Evolutionary conservation across 768 basidiomycete genomes (phyloP).

Genomic region (Lentinula lateritia): DNA sequence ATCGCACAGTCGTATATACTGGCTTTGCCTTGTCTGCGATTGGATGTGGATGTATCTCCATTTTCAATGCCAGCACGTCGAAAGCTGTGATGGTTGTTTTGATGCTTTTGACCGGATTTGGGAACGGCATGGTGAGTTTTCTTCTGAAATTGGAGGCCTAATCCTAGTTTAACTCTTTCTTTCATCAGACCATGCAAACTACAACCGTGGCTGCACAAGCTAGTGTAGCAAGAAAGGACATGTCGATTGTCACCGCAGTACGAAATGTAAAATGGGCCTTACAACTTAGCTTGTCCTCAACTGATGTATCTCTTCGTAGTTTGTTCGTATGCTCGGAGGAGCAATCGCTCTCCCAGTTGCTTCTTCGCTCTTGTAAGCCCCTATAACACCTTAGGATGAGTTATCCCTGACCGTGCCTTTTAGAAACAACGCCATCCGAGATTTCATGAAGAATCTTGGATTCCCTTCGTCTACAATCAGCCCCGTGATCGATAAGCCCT

Average conservation of each 20-base stretch:
- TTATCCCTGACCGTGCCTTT: not conserved
- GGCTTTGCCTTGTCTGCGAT: constrained; percentile 69
- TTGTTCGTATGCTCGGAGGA: constrained; percentile 65
- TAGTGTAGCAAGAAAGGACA: constrained; percentile 61
- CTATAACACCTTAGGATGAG: not conserved
- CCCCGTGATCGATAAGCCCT: constrained; percentile 45
- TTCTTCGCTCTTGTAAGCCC: constrained; percentile 46
- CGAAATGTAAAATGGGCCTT: not conserved
- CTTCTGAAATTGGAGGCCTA: not conserved
- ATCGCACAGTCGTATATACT: constrained; percentile 51
- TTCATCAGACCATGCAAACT: constrained; percentile 47
- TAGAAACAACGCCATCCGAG: constrained; percentile 44
- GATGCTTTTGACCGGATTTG: constrained; percentile 54
- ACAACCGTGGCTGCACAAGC: constrained; percentile 72
- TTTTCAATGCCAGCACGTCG: constrained; percentile 42
- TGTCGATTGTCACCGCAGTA: constrained; percentile 61
- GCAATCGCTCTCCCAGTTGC: constrained; percentile 61
- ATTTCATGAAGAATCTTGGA: constrained; percentile 30
- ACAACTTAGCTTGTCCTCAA: not conserved
- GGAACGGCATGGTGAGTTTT: constrained; percentile 45
- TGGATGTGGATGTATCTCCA: constrained; percentile 64
- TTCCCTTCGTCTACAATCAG: constrained; percentile 33
- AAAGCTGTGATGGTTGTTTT: constrained; percentile 51
- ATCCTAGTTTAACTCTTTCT: not conserved
- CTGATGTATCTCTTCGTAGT: constrained; percentile 29